These are phyloP conservation scores for Tuber borchii DNA, from an alignment of 495 filamentous ascomycete species.

Conservation along the genomic window DNA sequence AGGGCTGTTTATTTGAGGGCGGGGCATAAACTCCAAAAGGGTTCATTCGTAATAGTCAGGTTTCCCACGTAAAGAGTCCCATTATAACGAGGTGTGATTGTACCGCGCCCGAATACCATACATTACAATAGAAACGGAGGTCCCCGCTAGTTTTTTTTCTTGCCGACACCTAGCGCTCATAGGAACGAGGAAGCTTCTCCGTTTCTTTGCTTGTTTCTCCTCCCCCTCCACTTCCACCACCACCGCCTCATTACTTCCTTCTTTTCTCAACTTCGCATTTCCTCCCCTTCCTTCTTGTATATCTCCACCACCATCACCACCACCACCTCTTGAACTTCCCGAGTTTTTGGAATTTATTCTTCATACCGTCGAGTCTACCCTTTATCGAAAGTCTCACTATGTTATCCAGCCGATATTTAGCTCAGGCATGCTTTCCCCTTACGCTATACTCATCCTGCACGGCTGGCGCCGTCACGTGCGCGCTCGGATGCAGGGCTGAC, in stretches of 20 bases:
- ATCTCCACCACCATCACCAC: slow-evolving; percentile 3
- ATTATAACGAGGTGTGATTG: no score
- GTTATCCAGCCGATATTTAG: slow-evolving; percentile 26
- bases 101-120: neutral
- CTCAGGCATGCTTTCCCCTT: slow-evolving; percentile 27
- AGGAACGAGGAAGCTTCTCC: slow-evolving; percentile 19
- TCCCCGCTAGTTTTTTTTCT: neutral
- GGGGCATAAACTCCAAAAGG: no score
- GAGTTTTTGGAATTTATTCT: neutral
- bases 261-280: slow-evolving; percentile 45
- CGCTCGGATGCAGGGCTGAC: slow-evolving; percentile 30
- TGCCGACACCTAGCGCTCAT: slow-evolving; percentile 25
- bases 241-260: slow-evolving; percentile 16
- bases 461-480: slow-evolving; percentile 30
- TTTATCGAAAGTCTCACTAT: slow-evolving; percentile 36
- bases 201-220: slow-evolving; percentile 39
- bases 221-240: slow-evolving; percentile 40
- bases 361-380: neutral
- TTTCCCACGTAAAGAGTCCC: no score
- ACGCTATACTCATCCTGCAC: slow-evolving; percentile 25
- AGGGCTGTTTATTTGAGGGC: no score
- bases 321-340: neutral
- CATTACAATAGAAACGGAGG: slow-evolving; percentile 4
- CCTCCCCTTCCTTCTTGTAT: slow-evolving; percentile 41
- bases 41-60: no score